phyloP scores from a whole-genome alignment of 1,139 yeast genomes.

The Torulaspora globosa region DNA sequence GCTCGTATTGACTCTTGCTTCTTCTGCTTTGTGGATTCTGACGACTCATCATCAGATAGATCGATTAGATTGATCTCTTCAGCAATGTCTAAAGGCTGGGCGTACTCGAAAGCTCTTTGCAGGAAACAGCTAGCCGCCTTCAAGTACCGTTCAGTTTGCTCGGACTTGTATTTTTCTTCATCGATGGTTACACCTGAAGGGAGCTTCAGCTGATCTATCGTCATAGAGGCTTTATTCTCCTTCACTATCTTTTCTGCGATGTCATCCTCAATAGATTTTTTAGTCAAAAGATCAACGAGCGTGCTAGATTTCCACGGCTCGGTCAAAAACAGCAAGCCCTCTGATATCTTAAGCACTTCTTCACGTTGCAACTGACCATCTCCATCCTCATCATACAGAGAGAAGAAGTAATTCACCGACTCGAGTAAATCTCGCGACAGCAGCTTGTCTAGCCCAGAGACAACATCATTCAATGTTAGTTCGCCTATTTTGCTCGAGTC shows the following conservation, averaged over 20 bases:
- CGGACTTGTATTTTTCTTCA: conserved; percentile 57
- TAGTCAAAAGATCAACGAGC: conserved; percentile 56
- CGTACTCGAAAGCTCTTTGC: conserved; percentile 86
- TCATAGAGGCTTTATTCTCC: conserved; percentile 34
- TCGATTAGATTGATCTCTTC: conserved; percentile 41
- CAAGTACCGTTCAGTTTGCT: conserved; percentile 75
- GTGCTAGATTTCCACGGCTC: conserved; percentile 76
- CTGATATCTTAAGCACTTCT: conserved; percentile 77
- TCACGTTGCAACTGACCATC: conserved; percentile 69
- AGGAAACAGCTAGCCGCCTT: conserved; percentile 85
- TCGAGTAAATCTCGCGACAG: conserved; percentile 74
- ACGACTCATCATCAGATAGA: conserved; percentile 37
- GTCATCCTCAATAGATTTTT: conserved; percentile 56
- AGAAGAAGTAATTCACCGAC: conserved; percentile 72
- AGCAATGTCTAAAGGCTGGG: conserved; percentile 61
- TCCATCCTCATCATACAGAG: conserved; percentile 61
- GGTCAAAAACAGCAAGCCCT: conserved; percentile 76
- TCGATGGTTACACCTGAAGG: conserved; percentile 62
- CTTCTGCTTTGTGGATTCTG: conserved; percentile 30
- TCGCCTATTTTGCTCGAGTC: conserved; percentile 53
- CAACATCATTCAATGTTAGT: conserved; percentile 65
- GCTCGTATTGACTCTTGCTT: conserved; percentile 47
- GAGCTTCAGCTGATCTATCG: conserved; percentile 42
- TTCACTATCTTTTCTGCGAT: conserved; percentile 56
- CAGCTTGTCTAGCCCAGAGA: conserved; percentile 65